phyloP scores from a whole-genome alignment of 768 basidiomycete species.

The Amanita fuliginea region DNA sequence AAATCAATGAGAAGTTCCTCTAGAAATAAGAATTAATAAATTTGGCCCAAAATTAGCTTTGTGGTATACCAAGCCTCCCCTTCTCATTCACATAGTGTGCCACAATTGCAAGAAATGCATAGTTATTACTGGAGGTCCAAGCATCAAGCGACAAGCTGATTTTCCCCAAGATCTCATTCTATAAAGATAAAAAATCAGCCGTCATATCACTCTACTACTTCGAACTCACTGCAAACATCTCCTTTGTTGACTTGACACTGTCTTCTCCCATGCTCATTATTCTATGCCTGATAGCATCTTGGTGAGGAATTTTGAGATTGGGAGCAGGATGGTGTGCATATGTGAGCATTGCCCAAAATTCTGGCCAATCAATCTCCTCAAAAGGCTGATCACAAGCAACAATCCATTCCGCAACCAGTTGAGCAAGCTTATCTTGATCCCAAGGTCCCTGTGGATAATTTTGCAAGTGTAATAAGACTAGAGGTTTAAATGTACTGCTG shows the following conservation, averaged over 20 bases:
- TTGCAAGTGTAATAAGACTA: not conserved
- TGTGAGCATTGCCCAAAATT: not conserved
- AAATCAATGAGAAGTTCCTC: constrained; percentile 28
- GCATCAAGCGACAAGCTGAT: constrained; percentile 16
- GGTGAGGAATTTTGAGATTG: not conserved
- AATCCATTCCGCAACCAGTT: not conserved
- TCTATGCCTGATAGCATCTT: not conserved
- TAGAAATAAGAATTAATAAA: constrained; percentile 5
- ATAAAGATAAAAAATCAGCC: not conserved
- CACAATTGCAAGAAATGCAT: constrained; percentile 19
- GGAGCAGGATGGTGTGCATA: constrained; percentile 1
- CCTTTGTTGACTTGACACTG: constrained; percentile 6
- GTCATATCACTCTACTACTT: not conserved
- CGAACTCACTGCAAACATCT: constrained; percentile 12
- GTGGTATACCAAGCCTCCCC: constrained; percentile 12
- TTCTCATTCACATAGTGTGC: constrained; percentile 17
- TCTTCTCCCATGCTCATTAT: constrained; percentile 11
- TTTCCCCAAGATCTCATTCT: constrained; percentile 9
- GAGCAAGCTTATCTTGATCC: constrained; percentile 3
- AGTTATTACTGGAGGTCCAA: constrained; percentile 20
- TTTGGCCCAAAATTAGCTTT: not conserved
- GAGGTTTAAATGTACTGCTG: not conserved
- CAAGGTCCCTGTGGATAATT: not conserved
- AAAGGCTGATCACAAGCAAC: constrained; percentile 5
- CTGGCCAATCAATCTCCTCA: not conserved